Evolutionary conservation across 2,329 filamentous ascomycete species (phyloP).

Genomic region (Claviceps digitariae): DNA sequence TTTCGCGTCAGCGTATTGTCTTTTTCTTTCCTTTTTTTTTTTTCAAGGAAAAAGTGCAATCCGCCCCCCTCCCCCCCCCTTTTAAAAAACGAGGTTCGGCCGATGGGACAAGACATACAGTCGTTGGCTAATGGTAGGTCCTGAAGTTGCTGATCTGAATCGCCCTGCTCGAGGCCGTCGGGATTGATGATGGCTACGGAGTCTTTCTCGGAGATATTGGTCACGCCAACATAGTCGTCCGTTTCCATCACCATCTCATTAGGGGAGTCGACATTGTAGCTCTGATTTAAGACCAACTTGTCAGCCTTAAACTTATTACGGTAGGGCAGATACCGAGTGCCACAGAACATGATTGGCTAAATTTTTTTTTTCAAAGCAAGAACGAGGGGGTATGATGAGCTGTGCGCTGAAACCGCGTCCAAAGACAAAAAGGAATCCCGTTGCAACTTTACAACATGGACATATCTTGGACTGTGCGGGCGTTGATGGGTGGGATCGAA

Average conservation of each 20-base stretch:
- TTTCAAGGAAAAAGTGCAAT: background rate
- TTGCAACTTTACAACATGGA: background rate
- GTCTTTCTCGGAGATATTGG: conserved; percentile 35
- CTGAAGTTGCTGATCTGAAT: conserved; percentile 30
- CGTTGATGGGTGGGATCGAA: background rate
- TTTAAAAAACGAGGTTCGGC: conserved; percentile 1
- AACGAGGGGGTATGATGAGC: conserved; percentile 7
- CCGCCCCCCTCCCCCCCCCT: no score
- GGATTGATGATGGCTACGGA: conserved; percentile 41
- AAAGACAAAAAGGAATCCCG: background rate
- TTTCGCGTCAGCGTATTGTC: background rate
- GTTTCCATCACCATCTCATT: conserved; percentile 44
- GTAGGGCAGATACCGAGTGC: conserved; percentile 9
- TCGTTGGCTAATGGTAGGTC: conserved; percentile 38
- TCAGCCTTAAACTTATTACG: conserved; percentile 13
- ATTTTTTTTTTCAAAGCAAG: background rate
- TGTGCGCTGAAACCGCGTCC: background rate
- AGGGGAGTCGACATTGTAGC: conserved; percentile 40
- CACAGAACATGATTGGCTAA: conserved; percentile 11
- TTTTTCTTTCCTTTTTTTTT: background rate
- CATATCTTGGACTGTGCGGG: background rate
- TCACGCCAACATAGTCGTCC: conserved; percentile 39
- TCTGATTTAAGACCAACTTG: conserved; percentile 20
- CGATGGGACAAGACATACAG: conserved; percentile 26
- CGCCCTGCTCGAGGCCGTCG: conserved; percentile 32